phyloP scores from a whole-genome alignment of 345 rosid species.

The Bretschneidera sinensis region DNA sequence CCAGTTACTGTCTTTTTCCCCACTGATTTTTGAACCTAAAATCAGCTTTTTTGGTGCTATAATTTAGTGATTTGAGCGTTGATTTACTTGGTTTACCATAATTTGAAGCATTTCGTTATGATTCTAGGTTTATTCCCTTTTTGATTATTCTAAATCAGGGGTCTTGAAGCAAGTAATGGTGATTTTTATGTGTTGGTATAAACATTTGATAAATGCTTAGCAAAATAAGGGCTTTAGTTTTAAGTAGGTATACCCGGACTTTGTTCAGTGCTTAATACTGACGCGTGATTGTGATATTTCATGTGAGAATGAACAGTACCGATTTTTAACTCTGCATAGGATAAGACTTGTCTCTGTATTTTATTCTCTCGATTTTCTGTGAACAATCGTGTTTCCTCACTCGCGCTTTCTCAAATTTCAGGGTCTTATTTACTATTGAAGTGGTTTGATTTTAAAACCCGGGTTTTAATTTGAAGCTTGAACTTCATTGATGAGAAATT shows the following conservation, averaged over 20 bases:
- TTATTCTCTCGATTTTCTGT: neutral
- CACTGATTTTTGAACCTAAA: neutral
- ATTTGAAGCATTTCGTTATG: neutral
- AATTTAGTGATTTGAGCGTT: neutral
- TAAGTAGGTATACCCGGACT: neutral
- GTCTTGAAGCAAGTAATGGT: neutral
- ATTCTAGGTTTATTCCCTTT: conserved; percentile 4
- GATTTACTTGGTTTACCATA: neutral
- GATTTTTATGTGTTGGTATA: neutral
- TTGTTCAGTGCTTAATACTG: conserved; percentile 9
- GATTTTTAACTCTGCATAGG: conserved; percentile 2
- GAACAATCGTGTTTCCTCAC: too few relatives aligned
- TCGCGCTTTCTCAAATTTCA: too few relatives aligned
- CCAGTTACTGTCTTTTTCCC: neutral
- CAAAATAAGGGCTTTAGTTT: neutral
- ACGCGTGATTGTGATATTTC: conserved; percentile 14
- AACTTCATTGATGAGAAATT: conserved; percentile 2
- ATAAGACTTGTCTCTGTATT: conserved; percentile 1
- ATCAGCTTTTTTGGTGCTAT: neutral
- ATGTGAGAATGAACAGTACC: neutral
- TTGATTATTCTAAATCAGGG: neutral
- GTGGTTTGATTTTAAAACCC: neutral
- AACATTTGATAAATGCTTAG: neutral
- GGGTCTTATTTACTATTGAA: neutral
- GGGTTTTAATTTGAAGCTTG: neutral